A percentile compares a stretch with the other conserved stretches of the same genome.
phyloP scores from a whole-genome alignment of 208 protist species.

The Crithidia expoeki region DNA sequence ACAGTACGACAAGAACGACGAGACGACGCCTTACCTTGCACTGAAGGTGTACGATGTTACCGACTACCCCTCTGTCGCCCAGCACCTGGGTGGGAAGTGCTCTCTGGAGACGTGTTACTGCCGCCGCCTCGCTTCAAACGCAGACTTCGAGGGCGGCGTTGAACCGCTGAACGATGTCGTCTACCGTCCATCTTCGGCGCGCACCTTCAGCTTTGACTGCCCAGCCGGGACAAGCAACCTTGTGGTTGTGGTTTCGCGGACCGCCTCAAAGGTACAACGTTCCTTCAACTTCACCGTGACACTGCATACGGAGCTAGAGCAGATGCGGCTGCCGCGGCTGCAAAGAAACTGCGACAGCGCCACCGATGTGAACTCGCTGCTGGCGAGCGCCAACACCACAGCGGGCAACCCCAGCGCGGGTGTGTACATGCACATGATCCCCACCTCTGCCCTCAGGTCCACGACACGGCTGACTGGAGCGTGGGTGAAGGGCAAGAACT shows the following conservation, averaged over 20 bases:
- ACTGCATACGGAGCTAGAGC: slow-evolving; percentile 79
- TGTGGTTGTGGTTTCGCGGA: slow-evolving; percentile 66
- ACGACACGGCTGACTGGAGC: slow-evolving; percentile 42
- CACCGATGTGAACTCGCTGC: slow-evolving; percentile 29
- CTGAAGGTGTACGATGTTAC: slow-evolving; percentile 84
- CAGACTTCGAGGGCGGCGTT: slow-evolving; percentile 55
- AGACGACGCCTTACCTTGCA: slow-evolving; percentile 55
- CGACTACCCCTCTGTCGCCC: slow-evolving; percentile 70
- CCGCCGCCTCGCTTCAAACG: slow-evolving; percentile 63
- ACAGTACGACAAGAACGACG: slow-evolving; percentile 65
- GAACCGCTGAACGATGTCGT: slow-evolving; percentile 65
- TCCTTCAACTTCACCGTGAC: slow-evolving; percentile 83
- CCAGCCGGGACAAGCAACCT: slow-evolving; percentile 71
- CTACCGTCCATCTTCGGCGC: slow-evolving; percentile 61
- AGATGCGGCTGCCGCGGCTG: slow-evolving; percentile 46
- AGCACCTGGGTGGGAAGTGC: slow-evolving; percentile 65
- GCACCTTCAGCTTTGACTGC: slow-evolving; percentile 84
- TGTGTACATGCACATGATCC: slow-evolving; percentile 86
- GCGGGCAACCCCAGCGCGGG: slow-evolving; percentile 36
- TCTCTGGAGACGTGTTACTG: slow-evolving; percentile 73
- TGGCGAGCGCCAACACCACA: slow-evolving; percentile 34
- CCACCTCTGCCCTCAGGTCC: slow-evolving; percentile 49
- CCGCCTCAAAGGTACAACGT: slow-evolving; percentile 41
- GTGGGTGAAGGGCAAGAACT: slow-evolving; percentile 79
- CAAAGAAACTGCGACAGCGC: slow-evolving; percentile 14